Conservation (phyloP, 2,329 filamentous ascomycete genomes). For the Trichoderma sp. region DNA sequence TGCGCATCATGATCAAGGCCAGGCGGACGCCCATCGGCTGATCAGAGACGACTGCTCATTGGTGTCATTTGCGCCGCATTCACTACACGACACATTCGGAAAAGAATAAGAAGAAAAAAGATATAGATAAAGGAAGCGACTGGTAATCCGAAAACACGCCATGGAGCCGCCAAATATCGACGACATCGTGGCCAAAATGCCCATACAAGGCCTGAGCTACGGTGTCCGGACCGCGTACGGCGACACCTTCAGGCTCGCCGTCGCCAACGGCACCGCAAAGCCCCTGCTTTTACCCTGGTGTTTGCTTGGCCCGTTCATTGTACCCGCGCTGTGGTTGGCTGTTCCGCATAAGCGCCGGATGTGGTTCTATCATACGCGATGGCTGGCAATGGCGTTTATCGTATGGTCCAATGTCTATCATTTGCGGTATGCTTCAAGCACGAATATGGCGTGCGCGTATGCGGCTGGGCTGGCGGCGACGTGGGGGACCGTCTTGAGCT, state of each 20-base stretch:
- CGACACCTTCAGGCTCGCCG: slow-evolving; percentile 37
- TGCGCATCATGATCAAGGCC: slow-evolving; percentile 1
- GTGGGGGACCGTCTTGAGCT: slow-evolving; percentile 53
- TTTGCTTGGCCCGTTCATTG: slow-evolving; percentile 47
- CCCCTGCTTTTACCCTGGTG: slow-evolving; percentile 57
- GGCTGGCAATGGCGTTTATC: slow-evolving; percentile 49
- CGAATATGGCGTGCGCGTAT: slow-evolving; percentile 54
- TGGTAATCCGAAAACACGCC: background rate
- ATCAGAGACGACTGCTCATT: background rate
- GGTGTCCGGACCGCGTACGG: slow-evolving; percentile 38
- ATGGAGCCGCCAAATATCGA: background rate
- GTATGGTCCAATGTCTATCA: slow-evolving; percentile 47
- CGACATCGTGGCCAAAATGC: background rate
- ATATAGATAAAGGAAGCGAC: background rate
- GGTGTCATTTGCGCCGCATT: background rate
- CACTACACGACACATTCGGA: background rate
- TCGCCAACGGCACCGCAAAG: slow-evolving; percentile 42
- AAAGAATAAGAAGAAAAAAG: background rate
- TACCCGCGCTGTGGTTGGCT: slow-evolving; percentile 57
- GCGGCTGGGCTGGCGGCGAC: slow-evolving; percentile 49
- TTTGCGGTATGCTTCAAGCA: slow-evolving; percentile 47
- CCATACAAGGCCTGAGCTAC: slow-evolving; percentile 30
- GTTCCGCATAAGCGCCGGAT: slow-evolving; percentile 54
- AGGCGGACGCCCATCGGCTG: slow-evolving; percentile 1
- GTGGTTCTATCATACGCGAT: slow-evolving; percentile 52